Conservation (phyloP, 1,284 basidiomycete genomes). For the Malassezia vespertilionis region DNA sequence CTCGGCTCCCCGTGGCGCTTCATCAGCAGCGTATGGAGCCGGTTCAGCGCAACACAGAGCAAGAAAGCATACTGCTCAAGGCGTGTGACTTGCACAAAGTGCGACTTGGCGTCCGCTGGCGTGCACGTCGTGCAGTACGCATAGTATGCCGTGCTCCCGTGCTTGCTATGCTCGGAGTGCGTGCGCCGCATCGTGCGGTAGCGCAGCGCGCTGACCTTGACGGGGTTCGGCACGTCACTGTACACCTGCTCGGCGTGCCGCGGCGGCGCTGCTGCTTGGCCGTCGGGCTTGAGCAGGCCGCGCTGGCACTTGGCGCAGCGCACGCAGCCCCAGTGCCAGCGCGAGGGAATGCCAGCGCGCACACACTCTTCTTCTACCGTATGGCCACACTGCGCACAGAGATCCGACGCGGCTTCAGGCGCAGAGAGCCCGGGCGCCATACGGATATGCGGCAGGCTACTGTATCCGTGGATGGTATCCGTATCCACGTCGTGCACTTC, state of each 20-base stretch:
- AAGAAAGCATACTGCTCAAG: constrained; percentile 97
- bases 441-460: constrained; percentile 35
- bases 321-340: constrained; percentile 91
- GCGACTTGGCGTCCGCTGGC: constrained; percentile 39
- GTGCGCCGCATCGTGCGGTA: constrained; percentile 4
- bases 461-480: constrained; percentile 38
- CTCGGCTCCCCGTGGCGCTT: constrained; percentile 79
- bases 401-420: constrained; percentile 55
- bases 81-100: constrained; percentile 77
- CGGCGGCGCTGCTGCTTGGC: background rate
- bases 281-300: constrained; percentile 3
- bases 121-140: constrained; percentile 63
- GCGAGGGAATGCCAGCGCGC: constrained; percentile 77
- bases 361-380: constrained; percentile 97
- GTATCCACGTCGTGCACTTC: constrained; percentile 25
- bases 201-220: constrained; percentile 1
- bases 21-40: constrained; percentile 79
- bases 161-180: background rate
- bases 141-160: constrained; percentile 4
- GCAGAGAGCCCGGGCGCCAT: constrained; percentile 10
- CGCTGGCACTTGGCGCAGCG: constrained; percentile 63
- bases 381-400: constrained; percentile 74
- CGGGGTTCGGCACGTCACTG: background rate
- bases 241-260: background rate
- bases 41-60: constrained; percentile 82